Conservation (phyloP, 2,329 filamentous ascomycete genomes). For the Cordyceps cicadae region DNA sequence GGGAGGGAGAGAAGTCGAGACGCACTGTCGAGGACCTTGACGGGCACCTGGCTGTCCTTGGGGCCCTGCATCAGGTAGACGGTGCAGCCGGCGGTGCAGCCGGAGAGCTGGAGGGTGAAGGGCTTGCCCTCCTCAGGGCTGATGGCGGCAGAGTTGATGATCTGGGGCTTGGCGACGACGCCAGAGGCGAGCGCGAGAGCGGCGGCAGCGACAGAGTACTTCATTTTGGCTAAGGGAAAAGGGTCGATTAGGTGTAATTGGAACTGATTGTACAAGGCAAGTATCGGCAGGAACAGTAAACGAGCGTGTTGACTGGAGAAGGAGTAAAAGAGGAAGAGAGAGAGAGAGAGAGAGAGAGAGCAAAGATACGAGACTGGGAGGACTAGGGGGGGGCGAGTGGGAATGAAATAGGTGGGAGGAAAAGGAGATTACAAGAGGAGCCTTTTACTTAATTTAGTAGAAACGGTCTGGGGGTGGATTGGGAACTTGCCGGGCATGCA, state of each 20-base stretch:
- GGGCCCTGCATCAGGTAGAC: constrained; percentile 7
- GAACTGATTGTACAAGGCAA: background rate
- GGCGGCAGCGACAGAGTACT: constrained; percentile 7
- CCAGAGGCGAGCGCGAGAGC: constrained; percentile 1
- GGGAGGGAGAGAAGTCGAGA: background rate
- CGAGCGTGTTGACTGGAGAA: background rate
- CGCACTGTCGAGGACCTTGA: constrained; percentile 1
- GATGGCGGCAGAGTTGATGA: background rate
- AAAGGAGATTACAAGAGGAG: background rate
- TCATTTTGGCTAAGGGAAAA: background rate
- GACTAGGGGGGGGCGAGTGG: background rate
- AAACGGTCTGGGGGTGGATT: background rate
- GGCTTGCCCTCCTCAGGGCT: constrained; percentile 5
- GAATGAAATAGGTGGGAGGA: background rate
- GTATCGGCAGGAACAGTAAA: background rate
- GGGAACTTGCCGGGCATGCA: background rate
- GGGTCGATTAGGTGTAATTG: background rate
- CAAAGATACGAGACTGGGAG: background rate
- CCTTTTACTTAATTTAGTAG: background rate
- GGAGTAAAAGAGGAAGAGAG: background rate
- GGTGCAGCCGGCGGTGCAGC: constrained; percentile 1
- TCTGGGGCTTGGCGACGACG: constrained; percentile 7
- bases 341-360: background rate
- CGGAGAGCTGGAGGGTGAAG: constrained; percentile 3
- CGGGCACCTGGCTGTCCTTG: background rate